Conservation (phyloP, 1,284 basidiomycete species). For the Psilocybe mexicana region DNA sequence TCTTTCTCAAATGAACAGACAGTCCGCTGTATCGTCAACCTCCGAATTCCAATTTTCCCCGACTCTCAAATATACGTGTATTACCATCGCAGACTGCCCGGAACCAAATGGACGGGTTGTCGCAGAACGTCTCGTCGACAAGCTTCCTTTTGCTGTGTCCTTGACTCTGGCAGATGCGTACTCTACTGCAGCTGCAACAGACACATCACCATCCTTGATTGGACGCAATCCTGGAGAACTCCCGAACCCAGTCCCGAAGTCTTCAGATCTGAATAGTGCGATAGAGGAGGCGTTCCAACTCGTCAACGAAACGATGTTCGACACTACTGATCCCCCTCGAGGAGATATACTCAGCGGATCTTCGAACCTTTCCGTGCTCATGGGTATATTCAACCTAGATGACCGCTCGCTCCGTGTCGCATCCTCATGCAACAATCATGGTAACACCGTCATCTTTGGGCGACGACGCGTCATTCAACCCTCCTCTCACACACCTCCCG, state of each 20-base stretch:
- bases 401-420: too few relatives aligned
- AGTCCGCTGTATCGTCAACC: too few relatives aligned
- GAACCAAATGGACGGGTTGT: conserved; percentile 22
- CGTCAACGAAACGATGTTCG: conserved; percentile 12
- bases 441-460: too few relatives aligned
- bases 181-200: conserved; percentile 14
- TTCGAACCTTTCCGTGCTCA: too few relatives aligned
- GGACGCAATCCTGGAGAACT: conserved; percentile 6
- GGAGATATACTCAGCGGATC: not conserved
- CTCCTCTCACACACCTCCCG: too few relatives aligned
- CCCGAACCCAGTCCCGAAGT: conserved; percentile 21
- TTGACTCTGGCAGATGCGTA: conserved; percentile 23
- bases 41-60: conserved; percentile 7
- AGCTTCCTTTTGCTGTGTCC: conserved; percentile 20
- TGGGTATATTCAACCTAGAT: too few relatives aligned
- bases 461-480: too few relatives aligned
- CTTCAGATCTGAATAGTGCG: conserved; percentile 26
- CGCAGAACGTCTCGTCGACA: conserved; percentile 16
- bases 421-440: too few relatives aligned
- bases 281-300: conserved; percentile 29
- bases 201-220: not conserved
- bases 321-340: not conserved
- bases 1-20: not conserved
- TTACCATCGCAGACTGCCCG: conserved; percentile 24
- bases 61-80: conserved; percentile 26